Conservation (phyloP, 1,139 yeast genomes). For the Kodamaea alishanica region DNA sequence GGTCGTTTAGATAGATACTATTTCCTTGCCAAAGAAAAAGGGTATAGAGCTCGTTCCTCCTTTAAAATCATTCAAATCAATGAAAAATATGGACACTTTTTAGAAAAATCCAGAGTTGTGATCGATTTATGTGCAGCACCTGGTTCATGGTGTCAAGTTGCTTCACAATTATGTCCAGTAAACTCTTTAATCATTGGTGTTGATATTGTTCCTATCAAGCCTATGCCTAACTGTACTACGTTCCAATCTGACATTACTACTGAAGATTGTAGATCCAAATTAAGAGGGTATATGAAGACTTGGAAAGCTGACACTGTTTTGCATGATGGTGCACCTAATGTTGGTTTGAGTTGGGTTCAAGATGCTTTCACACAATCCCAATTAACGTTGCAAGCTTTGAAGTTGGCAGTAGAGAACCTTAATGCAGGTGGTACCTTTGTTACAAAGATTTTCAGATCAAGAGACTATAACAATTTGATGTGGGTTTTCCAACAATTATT, state of each 20-base stretch:
- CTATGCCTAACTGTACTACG: slow-evolving; percentile 88
- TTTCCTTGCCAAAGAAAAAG: slow-evolving; percentile 93
- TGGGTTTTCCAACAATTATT: slow-evolving; percentile 97
- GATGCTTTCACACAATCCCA: slow-evolving; percentile 99
- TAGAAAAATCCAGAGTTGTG: slow-evolving; percentile 94
- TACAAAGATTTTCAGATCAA: slow-evolving; percentile 93
- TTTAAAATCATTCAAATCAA: slow-evolving; percentile 92
- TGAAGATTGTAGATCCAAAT: slow-evolving; percentile 91
- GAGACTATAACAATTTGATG: slow-evolving; percentile 92
- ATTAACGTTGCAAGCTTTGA: slow-evolving; percentile 86
- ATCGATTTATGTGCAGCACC: slow-evolving; percentile 99
- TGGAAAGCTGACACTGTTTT: slow-evolving; percentile 98
- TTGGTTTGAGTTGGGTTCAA: slow-evolving; percentile 98
- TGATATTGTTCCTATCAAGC: slow-evolving; percentile 94
- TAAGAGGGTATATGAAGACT: slow-evolving; percentile 94
- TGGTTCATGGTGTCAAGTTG: slow-evolving; percentile 99
- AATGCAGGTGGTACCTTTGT: slow-evolving; percentile 94
- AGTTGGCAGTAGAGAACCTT: slow-evolving; percentile 91
- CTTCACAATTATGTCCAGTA: slow-evolving; percentile 86
- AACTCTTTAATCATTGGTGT: slow-evolving; percentile 95
- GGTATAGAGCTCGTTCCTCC: slow-evolving; percentile 98
- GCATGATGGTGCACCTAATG: slow-evolving; percentile 99
- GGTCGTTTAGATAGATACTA: slow-evolving; percentile 99
- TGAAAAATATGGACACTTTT: slow-evolving; percentile 92
- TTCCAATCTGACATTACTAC: slow-evolving; percentile 97